These are phyloP conservation scores for Pyrenopolyporus hunteri DNA, from an alignment of 495 filamentous ascomycete genomes.

Conservation along the genomic window DNA sequence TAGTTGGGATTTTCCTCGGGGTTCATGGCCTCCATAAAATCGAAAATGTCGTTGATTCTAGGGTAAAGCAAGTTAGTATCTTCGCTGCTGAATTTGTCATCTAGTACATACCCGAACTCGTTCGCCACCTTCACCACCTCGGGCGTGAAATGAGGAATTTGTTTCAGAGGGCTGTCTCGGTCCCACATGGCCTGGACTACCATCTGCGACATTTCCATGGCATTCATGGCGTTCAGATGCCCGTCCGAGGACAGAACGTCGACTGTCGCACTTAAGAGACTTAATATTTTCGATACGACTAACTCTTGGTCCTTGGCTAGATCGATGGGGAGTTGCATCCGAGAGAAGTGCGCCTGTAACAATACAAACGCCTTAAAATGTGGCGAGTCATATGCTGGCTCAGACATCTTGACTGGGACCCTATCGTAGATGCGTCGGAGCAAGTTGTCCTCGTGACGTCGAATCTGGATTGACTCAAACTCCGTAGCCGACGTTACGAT, in stretches of 20 bases:
- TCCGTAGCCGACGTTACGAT: conserved; percentile 97
- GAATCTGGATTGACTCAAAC: conserved; percentile 93
- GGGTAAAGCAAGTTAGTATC: conserved; percentile 46
- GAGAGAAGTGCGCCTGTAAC: conserved; percentile 95
- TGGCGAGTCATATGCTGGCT: conserved; percentile 85
- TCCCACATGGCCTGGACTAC: conserved; percentile 99
- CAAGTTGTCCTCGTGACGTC: conserved; percentile 88
- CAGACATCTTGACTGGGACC: conserved; percentile 90
- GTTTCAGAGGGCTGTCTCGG: conserved; percentile 93
- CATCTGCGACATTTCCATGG: conserved; percentile 99
- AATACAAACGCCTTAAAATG: conserved; percentile 98
- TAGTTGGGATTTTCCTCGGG: conserved; percentile 86
- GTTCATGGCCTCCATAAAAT: conserved; percentile 99
- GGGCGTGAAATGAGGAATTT: conserved; percentile 92
- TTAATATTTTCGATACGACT: conserved; percentile 83
- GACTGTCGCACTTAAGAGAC: conserved; percentile 87
- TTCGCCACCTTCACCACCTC: conserved; percentile 84
- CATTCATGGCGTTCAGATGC: conserved; percentile 94
- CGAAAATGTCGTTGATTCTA: conserved; percentile 88
- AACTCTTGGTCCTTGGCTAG: conserved; percentile 96
- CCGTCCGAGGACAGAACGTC: conserved; percentile 96
- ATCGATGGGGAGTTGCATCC: conserved; percentile 94
- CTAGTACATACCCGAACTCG: conserved; percentile 69
- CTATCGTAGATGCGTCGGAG: conserved; percentile 93
- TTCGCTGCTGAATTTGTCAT: not conserved